Conservation (phyloP, 352 stramenopile genomes). For the Pythium rhizo-oryzae region DNA sequence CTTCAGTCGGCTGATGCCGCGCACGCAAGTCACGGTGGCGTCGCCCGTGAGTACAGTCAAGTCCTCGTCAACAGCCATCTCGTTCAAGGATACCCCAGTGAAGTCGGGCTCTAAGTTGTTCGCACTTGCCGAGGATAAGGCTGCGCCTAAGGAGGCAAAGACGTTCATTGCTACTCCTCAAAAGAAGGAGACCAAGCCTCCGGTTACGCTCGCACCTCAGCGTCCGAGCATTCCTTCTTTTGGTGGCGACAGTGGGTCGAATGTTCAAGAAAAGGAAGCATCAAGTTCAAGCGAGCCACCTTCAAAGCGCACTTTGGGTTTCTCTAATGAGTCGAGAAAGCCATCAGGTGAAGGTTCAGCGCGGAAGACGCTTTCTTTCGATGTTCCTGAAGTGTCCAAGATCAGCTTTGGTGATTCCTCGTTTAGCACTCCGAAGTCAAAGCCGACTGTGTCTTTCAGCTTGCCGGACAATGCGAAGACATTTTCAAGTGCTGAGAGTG, state of each 20-base stretch:
- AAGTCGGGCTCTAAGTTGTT: slow-evolving; percentile 68
- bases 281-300: slow-evolving; percentile 15
- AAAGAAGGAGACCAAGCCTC: slow-evolving; percentile 32
- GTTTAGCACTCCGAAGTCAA: slow-evolving; percentile 19
- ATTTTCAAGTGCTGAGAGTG: not conserved
- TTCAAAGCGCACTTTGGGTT: slow-evolving; percentile 5
- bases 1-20: slow-evolving; percentile 73
- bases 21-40: slow-evolving; percentile 62
- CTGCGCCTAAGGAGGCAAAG: slow-evolving; percentile 44
- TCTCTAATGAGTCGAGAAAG: slow-evolving; percentile 9
- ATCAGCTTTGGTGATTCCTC: slow-evolving; percentile 6
- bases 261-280: not conserved
- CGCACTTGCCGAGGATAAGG: slow-evolving; percentile 59
- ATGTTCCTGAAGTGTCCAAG: slow-evolving; percentile 2
- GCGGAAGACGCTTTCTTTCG: slow-evolving; percentile 27
- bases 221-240: slow-evolving; percentile 42
- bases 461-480: slow-evolving; percentile 17
- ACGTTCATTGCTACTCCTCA: slow-evolving; percentile 56
- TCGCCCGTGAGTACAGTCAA: slow-evolving; percentile 63
- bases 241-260: not conserved
- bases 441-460: slow-evolving; percentile 21
- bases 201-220: slow-evolving; percentile 42
- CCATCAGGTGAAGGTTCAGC: slow-evolving; percentile 10
- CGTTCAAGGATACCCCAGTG: slow-evolving; percentile 56
- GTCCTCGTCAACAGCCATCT: slow-evolving; percentile 42